Evolutionary conservation across 805 yeast species (phyloP), one percentile per base, ranked within the genome.

Genomic region (Saccharomycopsis javanensis): DNA sequence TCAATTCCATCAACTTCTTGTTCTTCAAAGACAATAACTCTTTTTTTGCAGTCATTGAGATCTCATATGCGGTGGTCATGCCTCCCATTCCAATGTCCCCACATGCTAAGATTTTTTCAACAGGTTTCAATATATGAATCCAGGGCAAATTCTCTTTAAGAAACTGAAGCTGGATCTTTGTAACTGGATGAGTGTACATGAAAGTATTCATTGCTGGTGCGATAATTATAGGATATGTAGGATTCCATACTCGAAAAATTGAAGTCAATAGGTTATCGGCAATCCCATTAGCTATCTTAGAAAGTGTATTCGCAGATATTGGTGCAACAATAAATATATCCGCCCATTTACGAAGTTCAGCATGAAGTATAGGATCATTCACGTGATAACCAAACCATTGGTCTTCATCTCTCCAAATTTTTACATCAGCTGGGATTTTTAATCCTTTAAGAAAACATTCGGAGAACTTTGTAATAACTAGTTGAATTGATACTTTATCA

Each of bases 1-100:
- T 56, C 7, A 28, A 5, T 27, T 59, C 57, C 35, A 34, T n/a
- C 28, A 57, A 60, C 25, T 58, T 55, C 62, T 16, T 66, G 67
- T 25, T 68, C 68, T 55, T 57, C 27, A 55, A 46, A 65, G 71
- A 8, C 65, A 66, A 63, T 57, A 75, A 65, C 63, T 71, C 71
- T 60, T 68, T 68, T 37, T 73, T 69, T 60, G 79, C 57, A 23
- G 80, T 78, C 64, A 85, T 88, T 7, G 85, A 92, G 59, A 87
- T 81, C 65, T 86, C 94, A 66, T 82, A 82, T 86, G 89, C 86
- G 66, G 86, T 94, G 76, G 89, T 79, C 95, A 87, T 87, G 33
- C 95, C 95, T 50, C 95, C 95, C 94, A 87, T 86, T 13, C 94
- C 94, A 61, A 87, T 86, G 67, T 87, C 95, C 64, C 95, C 95